These are phyloP conservation scores for Plasmopara muralis DNA, from an alignment of 352 stramenopile species.

Conservation along the genomic window DNA sequence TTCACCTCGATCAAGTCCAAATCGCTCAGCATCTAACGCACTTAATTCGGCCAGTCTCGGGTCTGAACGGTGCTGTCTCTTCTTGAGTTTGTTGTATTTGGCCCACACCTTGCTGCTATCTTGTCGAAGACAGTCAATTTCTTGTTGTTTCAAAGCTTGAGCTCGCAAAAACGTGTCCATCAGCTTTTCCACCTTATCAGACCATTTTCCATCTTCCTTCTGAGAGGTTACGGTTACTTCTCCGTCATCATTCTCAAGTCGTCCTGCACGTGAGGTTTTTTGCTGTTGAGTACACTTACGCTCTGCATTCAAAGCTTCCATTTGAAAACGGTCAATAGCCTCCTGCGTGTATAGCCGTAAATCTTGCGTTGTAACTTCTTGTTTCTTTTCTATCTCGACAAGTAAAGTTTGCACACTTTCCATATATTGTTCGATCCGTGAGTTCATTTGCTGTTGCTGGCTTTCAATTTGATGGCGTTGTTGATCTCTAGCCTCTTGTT, in stretches of 20 bases:
- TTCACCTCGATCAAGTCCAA: conserved; percentile 47
- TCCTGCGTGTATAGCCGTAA: conserved; percentile 61
- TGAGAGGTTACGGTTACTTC: background rate
- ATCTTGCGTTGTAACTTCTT: conserved; percentile 53
- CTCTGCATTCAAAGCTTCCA: conserved; percentile 28
- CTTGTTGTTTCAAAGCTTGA: conserved; percentile 55
- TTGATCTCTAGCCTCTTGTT: conserved; percentile 41
- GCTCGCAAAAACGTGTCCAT: conserved; percentile 53
- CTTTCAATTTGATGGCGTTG: conserved; percentile 38
- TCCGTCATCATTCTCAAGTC: conserved; percentile 43
- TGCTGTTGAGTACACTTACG: conserved; percentile 13
- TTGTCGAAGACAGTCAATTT: conserved; percentile 47
- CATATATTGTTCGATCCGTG: conserved; percentile 53
- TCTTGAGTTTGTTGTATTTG: conserved; percentile 39
- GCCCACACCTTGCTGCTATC: conserved; percentile 53
- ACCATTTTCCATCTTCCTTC: conserved; percentile 9
- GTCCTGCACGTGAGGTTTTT: conserved; percentile 30
- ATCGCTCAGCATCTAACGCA: conserved; percentile 52
- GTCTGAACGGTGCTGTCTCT: conserved; percentile 20
- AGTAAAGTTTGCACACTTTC: conserved; percentile 49
- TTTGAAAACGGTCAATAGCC: conserved; percentile 35
- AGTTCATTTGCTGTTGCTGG: conserved; percentile 47
- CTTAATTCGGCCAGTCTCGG: conserved; percentile 45
- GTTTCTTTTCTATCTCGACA: conserved; percentile 57
- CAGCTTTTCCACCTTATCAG: conserved; percentile 47